Evolutionary conservation across 139 green algal genomes (phyloP), one percentile per base, ranked within the genome.

Genomic region (Ulvella scutata): DNA sequence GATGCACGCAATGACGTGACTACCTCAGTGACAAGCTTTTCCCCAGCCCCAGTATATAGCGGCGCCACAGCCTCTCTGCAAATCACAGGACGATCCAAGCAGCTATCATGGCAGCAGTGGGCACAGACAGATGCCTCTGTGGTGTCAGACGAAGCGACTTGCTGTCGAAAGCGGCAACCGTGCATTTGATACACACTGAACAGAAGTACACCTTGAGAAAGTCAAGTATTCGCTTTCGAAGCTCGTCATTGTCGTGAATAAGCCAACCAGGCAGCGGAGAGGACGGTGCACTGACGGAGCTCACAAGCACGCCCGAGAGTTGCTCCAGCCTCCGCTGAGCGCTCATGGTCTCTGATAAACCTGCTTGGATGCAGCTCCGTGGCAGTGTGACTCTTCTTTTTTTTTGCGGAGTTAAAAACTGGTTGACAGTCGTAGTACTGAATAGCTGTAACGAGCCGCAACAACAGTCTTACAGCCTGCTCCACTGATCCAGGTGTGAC

Each of bases 171-270:
- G 9, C 61, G 9, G 23, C 40, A 39, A 17, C 35, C 23, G 62
- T 4, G 39, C 40, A 43, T 34, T 26, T 76, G 28, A 37, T 75
- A 23, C 43, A 34, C 3, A 72, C 2, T 3, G 31, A 43, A n/a
- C 38, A 3, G 35, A 2, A 29, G 21, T 39, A 37, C 61, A 82
- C 88, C 85, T 92, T 91, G 17, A 96, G 62, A 77, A 93, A 90
- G 2, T 94, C 85, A 34, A 88, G 87, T 3, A 95, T 88, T 6
- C 38, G 44, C 9, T 79, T 62, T 0, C 90, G 43, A 31, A 96
- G 75, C 38, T 92, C 82, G 1, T 79, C 21, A 73, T 95, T 93
- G 76, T 94, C 90, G 23, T 87, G 75, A 0, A 76, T 77, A 0
- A 91, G 13, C 40, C 40, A 59, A 26, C 17, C 17, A 13, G 13